Evolutionary conservation across 2,329 filamentous ascomycete species (phyloP), one percentile per base, ranked within the genome.

Genomic region (Diaporthe sp.): DNA sequence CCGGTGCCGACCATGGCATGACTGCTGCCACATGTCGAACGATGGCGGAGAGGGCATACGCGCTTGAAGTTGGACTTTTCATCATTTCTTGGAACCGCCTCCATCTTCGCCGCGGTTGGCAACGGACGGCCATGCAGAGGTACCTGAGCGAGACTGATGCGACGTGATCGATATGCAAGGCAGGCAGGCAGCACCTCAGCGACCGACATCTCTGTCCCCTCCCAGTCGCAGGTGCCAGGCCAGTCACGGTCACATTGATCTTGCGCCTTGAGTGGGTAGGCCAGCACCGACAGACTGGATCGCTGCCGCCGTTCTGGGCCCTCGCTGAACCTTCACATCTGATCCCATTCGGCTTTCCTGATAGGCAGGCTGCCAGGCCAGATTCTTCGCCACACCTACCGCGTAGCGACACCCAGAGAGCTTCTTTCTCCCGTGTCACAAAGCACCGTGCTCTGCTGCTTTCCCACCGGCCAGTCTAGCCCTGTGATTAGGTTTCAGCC

Each of bases 271-370:
- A 73, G 45, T 73, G 74, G 74, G 52, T 60, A 57, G 6, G 13
- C 61, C 45, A 33, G 33, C 57, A 71, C 76, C 76, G 76, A 70
- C 60, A 77, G 72, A 52, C 67, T 73, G 76, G 76, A 42, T 76
- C 74, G 57, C 84, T 0, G 81, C 83, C 2, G 47, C 76, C 3
- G 86, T 88, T 7, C 86, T 94, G 54, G 91, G 30, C 40, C 45
- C 42, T 45, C 45, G 12, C 30, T 38, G 42, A 38, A 67, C 45
- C 64, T 68, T 68, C 64, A 68, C 45, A 67, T 50, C 12, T 52
- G 61, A 38, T 38, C 52, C 61, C 12, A 28, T 67, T 38, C 40
- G 68, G 40, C 30, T 47, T 58, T 12, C 52, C 67, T 47, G 67
- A 70, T 47, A 58, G 67, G 67, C 40, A 57, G 17, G 19, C 38